Conservation (phyloP, 257 asterid genomes). For the Solanum tarijense region DNA sequence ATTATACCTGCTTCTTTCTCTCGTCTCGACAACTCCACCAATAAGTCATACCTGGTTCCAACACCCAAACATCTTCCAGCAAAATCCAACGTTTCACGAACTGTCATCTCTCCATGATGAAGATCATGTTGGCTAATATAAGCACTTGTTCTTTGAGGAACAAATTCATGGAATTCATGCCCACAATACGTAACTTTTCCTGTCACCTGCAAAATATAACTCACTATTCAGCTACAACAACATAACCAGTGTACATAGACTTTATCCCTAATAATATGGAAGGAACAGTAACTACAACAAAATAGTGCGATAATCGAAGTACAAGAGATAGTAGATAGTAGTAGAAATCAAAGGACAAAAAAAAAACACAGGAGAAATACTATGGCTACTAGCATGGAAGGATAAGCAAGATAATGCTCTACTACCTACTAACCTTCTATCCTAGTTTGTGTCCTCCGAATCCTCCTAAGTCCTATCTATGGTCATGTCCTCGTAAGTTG, state of each 20-base stretch:
- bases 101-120: slow-evolving; percentile 91
- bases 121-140: slow-evolving; percentile 89
- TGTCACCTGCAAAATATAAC: slow-evolving; percentile 26
- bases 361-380: not conserved
- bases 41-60: slow-evolving; percentile 72
- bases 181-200: slow-evolving; percentile 84
- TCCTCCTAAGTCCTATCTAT: not conserved
- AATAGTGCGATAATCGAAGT: not conserved
- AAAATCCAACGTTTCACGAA: slow-evolving; percentile 83
- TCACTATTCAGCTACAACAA: not conserved
- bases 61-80: slow-evolving; percentile 90
- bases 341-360: not conserved
- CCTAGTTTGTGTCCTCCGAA: not conserved
- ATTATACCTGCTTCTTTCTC: slow-evolving; percentile 46
- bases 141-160: slow-evolving; percentile 84
- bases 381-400: not conserved
- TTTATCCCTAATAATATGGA: not conserved
- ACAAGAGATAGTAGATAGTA: not conserved
- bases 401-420: not conserved
- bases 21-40: slow-evolving; percentile 51
- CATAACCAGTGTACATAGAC: not conserved
- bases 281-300: not conserved
- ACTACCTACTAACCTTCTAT: not conserved
- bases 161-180: slow-evolving; percentile 65
- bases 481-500: not conserved